phyloP scores from a whole-genome alignment of 805 yeast genomes.

The Metschnikowia matae region DNA sequence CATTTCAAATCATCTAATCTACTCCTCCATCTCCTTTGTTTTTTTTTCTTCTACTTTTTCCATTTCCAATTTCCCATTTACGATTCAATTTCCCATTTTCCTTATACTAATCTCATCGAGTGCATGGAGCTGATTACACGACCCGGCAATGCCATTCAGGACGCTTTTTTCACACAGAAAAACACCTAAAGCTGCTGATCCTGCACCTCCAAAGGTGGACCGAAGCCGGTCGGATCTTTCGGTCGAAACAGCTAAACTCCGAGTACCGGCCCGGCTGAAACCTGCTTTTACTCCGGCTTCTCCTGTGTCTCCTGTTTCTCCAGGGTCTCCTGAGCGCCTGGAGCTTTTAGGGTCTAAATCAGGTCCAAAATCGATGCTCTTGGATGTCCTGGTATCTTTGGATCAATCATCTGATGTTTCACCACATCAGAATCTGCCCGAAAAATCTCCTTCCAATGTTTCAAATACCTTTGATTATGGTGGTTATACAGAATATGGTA shows the following conservation, averaged over 20 bases:
- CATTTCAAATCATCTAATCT: no score
- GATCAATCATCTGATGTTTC: no score
- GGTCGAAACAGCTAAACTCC: not conserved
- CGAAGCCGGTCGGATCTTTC: not conserved
- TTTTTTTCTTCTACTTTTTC: no score
- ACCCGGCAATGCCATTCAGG: not conserved
- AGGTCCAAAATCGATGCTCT: not conserved
- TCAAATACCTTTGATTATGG: no score
- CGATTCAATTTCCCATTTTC: not conserved
- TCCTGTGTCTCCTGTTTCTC: not conserved
- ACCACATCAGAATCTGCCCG: not conserved
- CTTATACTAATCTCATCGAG: not conserved
- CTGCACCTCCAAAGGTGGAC: not conserved
- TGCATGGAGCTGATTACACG: not conserved
- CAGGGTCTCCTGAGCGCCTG: not conserved
- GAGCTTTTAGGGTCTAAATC: not conserved
- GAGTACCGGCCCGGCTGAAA: not conserved
- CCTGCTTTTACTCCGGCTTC: not conserved
- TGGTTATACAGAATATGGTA: no score
- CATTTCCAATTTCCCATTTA: not conserved
- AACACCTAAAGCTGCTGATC: not conserved
- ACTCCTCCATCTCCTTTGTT: no score
- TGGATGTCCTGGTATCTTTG: not conserved
- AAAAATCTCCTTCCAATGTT: not conserved
- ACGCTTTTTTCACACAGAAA: constrained; percentile 2